phyloP scores from a whole-genome alignment of 805 yeast genomes.

The Wickerhamomyces hampshirensis region DNA sequence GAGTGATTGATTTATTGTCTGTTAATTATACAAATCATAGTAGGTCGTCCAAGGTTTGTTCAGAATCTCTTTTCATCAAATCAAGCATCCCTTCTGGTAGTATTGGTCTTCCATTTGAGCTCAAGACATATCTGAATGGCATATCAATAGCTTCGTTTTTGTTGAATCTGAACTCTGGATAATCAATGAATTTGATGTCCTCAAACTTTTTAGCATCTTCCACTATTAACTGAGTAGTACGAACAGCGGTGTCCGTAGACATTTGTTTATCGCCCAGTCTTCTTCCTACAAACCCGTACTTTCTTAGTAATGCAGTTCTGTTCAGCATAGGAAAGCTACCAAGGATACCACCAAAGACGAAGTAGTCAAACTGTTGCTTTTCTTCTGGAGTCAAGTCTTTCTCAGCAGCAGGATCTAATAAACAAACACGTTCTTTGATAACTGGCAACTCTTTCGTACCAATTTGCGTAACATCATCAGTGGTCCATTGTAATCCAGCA shows the following conservation, averaged over 20 bases:
- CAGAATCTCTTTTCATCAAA: slow-evolving; percentile 79
- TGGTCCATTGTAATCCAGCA: slow-evolving; percentile 78
- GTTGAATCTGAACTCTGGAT: slow-evolving; percentile 87
- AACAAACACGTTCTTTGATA: slow-evolving; percentile 60
- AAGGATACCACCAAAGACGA: slow-evolving; percentile 93
- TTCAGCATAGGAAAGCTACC: slow-evolving; percentile 93
- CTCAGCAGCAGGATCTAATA: slow-evolving; percentile 85
- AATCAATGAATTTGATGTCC: slow-evolving; percentile 79
- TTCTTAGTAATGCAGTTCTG: slow-evolving; percentile 80
- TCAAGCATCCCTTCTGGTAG: slow-evolving; percentile 90
- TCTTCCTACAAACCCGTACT: slow-evolving; percentile 83
- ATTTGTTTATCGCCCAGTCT: slow-evolving; percentile 85
- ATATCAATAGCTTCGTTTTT: slow-evolving; percentile 92
- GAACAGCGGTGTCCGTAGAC: slow-evolving; percentile 97
- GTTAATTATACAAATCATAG: slow-evolving; percentile 6
- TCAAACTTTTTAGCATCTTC: slow-evolving; percentile 55
- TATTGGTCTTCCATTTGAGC: slow-evolving; percentile 63
- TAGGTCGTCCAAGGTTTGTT: slow-evolving; percentile 73
- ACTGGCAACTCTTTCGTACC: slow-evolving; percentile 32
- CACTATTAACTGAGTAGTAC: slow-evolving; percentile 83
- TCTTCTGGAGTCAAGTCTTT: slow-evolving; percentile 73
- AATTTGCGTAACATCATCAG: slow-evolving; percentile 55
- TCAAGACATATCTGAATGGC: slow-evolving; percentile 91
- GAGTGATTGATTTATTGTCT: too few relatives aligned
- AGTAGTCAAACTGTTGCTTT: slow-evolving; percentile 63